phyloP scores from a whole-genome alignment of 805 yeast species.

The Blastobotrys parvus region DNA sequence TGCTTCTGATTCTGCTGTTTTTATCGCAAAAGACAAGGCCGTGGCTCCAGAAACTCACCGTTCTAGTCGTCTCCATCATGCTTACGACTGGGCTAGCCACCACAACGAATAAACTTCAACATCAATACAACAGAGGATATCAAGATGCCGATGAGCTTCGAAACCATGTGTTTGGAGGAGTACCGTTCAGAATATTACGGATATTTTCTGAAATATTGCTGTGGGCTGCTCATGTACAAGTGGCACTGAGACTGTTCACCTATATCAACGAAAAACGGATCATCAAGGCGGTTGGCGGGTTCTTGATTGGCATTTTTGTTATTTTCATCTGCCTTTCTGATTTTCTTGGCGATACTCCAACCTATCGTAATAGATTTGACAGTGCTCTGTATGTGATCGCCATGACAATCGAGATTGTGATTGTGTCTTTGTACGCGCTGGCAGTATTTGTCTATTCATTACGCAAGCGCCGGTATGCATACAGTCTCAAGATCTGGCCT shows the following conservation, averaged over 20 bases:
- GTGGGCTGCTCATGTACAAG: conserved; percentile 49
- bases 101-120: conserved; percentile 37
- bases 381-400: conserved; percentile 26
- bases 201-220: conserved; percentile 38
- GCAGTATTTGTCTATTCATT: conserved; percentile 33
- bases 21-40: conserved; percentile 54
- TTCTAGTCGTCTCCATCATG: conserved; percentile 46
- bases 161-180: conserved; percentile 31
- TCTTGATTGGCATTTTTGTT: conserved; percentile 26
- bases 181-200: conserved; percentile 33
- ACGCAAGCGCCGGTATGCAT: conserved; percentile 37
- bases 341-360: conserved; percentile 9
- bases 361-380: conserved; percentile 24
- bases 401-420: conserved; percentile 25
- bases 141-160: conserved; percentile 43
- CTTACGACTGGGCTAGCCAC: conserved; percentile 44
- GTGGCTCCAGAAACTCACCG: conserved; percentile 45
- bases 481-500: conserved; percentile 38
- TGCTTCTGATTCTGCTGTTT: conserved; percentile 49
- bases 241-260: conserved; percentile 33
- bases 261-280: conserved; percentile 20
- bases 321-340: conserved; percentile 21
- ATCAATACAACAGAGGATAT: conserved; percentile 45
- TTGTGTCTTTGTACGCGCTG: conserved; percentile 27
- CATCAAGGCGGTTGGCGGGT: conserved; percentile 28